A percentile compares a stretch with the other conserved stretches of the same genome.
phyloP scores from a whole-genome alignment of 2,329 filamentous ascomycete species.

The Colletotrichum tamarilloi region DNA sequence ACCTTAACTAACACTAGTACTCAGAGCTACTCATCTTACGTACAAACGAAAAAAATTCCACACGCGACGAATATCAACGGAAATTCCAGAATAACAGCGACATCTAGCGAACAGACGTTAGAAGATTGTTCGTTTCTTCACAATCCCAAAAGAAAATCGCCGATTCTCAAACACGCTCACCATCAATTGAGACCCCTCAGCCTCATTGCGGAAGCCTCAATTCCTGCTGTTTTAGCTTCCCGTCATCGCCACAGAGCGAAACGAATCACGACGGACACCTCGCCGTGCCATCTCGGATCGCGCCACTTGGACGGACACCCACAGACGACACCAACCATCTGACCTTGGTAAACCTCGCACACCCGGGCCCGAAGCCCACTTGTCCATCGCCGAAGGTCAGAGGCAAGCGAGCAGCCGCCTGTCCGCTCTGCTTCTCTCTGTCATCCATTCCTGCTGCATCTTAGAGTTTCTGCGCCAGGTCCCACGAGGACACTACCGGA shows the following conservation, averaged over 20 bases:
- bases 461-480: conserved; percentile 18
- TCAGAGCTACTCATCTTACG: neutral
- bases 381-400: conserved; percentile 17
- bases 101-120: conserved; percentile 16
- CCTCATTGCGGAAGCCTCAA: conserved; percentile 17
- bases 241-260: conserved; percentile 26
- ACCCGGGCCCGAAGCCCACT: conserved; percentile 26
- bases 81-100: conserved; percentile 2
- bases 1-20: conserved; percentile 3
- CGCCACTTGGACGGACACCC: conserved; percentile 28
- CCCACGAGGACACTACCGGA: conserved; percentile 38
- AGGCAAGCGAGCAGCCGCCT: neutral
- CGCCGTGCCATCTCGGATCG: conserved; percentile 15
- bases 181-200: conserved; percentile 31
- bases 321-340: conserved; percentile 31
- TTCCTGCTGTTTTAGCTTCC: conserved; percentile 20
- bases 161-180: conserved; percentile 22
- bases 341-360: conserved; percentile 24
- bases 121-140: conserved; percentile 10
- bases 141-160: neutral
- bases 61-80: neutral
- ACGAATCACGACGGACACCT: conserved; percentile 10
- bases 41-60: neutral
- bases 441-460: neutral
- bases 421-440: neutral